phyloP scores from a whole-genome alignment of 768 basidiomycete species.

The Rhizopogon vesiculosus region DNA sequence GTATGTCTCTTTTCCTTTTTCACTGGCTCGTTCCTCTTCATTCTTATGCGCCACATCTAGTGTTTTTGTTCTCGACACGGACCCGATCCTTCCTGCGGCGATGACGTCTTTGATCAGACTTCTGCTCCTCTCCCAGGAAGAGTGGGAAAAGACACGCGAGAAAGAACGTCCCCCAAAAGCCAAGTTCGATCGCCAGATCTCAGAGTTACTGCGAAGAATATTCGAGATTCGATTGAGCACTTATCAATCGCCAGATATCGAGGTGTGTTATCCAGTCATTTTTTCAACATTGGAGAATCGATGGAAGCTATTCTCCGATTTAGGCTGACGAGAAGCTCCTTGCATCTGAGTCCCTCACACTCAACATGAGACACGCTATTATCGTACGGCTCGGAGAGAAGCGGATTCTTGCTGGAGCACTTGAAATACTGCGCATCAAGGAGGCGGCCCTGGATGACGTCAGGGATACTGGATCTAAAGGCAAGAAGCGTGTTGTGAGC shows the following conservation, averaged over 20 bases:
- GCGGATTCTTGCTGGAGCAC: slow-evolving; percentile 42
- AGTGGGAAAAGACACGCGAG: slow-evolving; percentile 53
- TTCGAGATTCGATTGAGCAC: slow-evolving; percentile 44
- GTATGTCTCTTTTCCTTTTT: slow-evolving; percentile 38
- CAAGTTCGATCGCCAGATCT: slow-evolving; percentile 40
- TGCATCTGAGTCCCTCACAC: slow-evolving; percentile 20
- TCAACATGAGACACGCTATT: slow-evolving; percentile 56
- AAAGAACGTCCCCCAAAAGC: slow-evolving; percentile 78
- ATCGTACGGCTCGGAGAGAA: slow-evolving; percentile 82
- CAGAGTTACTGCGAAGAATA: slow-evolving; percentile 45
- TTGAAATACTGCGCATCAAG: slow-evolving; percentile 11
- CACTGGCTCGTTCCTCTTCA: not conserved
- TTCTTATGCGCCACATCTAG: slow-evolving; percentile 25
- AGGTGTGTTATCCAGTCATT: slow-evolving; percentile 28
- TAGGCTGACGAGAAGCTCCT: slow-evolving; percentile 51
- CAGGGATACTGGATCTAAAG: not conserved
- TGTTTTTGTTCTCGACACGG: slow-evolving; percentile 50
- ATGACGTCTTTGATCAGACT: slow-evolving; percentile 64
- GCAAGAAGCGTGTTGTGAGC: not conserved
- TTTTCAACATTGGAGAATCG: not conserved
- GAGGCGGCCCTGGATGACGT: slow-evolving; percentile 5
- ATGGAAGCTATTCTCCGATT: slow-evolving; percentile 9
- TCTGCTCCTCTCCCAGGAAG: slow-evolving; percentile 47
- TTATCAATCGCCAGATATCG: slow-evolving; percentile 51
- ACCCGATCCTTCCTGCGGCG: slow-evolving; percentile 47